Evolutionary conservation across 352 stramenopile genomes (phyloP), one percentile per base, ranked within the genome.

Genomic region (Phytophthora colocasiae): DNA sequence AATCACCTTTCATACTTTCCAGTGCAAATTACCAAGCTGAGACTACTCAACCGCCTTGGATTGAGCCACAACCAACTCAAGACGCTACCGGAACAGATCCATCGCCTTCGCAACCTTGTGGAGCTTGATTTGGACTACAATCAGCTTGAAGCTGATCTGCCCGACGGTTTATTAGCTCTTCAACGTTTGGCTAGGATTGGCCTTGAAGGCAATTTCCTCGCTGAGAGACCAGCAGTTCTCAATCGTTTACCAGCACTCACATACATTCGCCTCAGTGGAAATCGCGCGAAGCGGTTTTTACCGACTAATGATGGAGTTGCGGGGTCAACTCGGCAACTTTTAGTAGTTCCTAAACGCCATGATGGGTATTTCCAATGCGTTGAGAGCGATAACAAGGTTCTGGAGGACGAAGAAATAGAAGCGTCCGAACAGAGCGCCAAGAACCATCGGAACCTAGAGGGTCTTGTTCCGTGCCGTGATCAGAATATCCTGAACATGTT

Each of bases 111-210:
- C 11, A 86, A 88, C 55, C 77, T 93, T 38, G 69, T 92, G 5
- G 75, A 91, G 29, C 54, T 93, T 12, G 76, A 93, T 22, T 55
- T 93, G 32, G 83, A 92, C 63, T 75, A 80, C 66, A 93, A 93
- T 38, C 32, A 27, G 11, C 77, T 93, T 26, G 68, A 81, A 5
- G 45, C 62, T 15, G 17, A 59, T 5, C 39, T 93, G 12, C 79
- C 83, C 1, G 22, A 63, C 9, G 81, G 80, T 22, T 64, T 93
- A 36, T 54, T 29, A 26, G 22, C 51, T 3, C 73, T 93, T 17
- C 70, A 68, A 24, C 62, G 75, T 3, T 77, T 93, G 15, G 75
- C 87, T 56, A 65, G 85, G 6, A 71, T 93, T 17, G 83, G 85
- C 19, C 74, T 93, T 10, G 83, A 90, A 50, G 72, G 75, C 4